Evolutionary conservation across 164 flowering plant genomes (phyloP).

Genomic region (Buxus sempervirens): DNA sequence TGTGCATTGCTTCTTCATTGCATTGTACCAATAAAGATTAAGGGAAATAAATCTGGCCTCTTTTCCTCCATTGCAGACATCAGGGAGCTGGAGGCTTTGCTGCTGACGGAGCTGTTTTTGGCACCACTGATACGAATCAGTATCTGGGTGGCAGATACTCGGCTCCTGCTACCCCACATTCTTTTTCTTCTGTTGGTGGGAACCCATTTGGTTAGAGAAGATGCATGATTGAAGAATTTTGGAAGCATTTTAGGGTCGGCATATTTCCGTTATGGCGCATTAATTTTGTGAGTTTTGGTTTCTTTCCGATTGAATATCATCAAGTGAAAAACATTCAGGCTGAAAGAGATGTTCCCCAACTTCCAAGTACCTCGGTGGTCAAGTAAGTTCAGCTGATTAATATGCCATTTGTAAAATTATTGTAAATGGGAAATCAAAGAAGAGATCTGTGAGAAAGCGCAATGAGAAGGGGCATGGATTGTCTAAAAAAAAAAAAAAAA

Average conservation of each 20-base stretch:
- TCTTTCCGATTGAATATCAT: conserved; percentile 12
- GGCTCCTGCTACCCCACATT: conserved; percentile 32
- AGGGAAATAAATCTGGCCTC: background rate
- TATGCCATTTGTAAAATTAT: background rate
- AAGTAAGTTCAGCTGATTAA: background rate
- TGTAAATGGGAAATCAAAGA: background rate
- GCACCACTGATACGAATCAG: conserved; percentile 22
- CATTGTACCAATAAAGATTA: background rate
- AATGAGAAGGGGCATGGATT: no score
- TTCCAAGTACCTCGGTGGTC: background rate
- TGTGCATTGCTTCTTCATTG: background rate
- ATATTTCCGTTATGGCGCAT: conserved; percentile 4
- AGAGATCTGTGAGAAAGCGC: background rate
- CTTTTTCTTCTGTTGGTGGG: conserved; percentile 48
- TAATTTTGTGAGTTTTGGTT: conserved; percentile 18
- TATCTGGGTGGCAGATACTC: conserved; percentile 22
- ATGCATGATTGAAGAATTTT: conserved; percentile 1
- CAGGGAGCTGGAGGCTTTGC: conserved; percentile 30
- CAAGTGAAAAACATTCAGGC: background rate
- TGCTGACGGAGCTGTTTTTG: conserved; percentile 22
- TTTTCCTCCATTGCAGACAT: conserved; percentile 23
- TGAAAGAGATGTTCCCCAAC: background rate
- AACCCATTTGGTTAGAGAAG: conserved; percentile 63
- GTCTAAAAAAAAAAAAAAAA: no score
- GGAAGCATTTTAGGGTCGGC: conserved; percentile 13